Base-by-base conservation (phyloP, 805 yeast genomes). In the Metschnikowia cerradonensis region DNA sequence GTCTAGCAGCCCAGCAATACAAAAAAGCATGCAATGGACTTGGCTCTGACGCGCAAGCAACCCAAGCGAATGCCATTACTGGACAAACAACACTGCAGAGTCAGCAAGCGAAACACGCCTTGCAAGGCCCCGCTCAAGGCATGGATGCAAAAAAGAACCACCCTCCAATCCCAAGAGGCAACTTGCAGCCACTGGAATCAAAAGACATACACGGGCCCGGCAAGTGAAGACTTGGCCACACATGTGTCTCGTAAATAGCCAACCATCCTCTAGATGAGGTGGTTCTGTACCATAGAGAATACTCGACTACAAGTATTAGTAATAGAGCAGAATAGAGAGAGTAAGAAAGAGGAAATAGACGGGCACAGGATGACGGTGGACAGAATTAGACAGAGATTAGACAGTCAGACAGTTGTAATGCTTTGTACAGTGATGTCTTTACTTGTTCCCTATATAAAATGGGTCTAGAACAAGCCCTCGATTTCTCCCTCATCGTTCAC, bases 401-500 rank as follows among this genome's bases (percentile, higher is more conserved):
- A 23, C 30, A 8, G 10, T 3, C 10, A 8, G 11, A 26, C 30
- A 8, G 11, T 4, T 8, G 10, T 4, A 26, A 8, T 26, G 30
- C 30, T 26, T 26, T 11, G 4, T 26, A 26, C 30, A 26, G 30
- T 26, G 10, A 26, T 26, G 10, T 26, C 30, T 26, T 37, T 37
- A 19, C 41, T 14, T 20, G 13, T n/a, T n/a, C 42, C 14, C 22
- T 23, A 22, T 23, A 15, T 26, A 15, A 15, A 11, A 20, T 5
- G 22, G 34, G 32, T 13, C 34, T 76, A 91, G 67, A 91, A 91
- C 67, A 91, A 77, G 31, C 98, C 98, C 61, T 90, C 96, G 60
- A 92, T 91, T 65, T 90, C 90, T 51, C 98, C 99, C 32, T 80
- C 78, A 32, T 89, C 87, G 67, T 87, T 83, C 49, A 92, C 94